Conservation (phyloP, 2,329 filamentous ascomycete genomes). For the Rhynchosporium graminicola region DNA sequence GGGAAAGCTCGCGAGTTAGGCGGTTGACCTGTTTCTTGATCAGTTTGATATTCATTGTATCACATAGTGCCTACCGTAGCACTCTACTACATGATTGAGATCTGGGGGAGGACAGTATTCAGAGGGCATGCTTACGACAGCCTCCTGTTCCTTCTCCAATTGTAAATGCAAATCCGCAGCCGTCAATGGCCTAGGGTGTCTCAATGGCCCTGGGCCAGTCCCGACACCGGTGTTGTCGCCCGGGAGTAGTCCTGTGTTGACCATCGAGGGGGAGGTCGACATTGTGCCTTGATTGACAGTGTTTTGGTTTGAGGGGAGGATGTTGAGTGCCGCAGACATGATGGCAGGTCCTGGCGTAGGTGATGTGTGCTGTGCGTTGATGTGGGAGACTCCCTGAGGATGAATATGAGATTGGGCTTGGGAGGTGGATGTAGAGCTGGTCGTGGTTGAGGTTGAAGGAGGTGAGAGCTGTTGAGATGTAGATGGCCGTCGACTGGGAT, state of each 20-base stretch:
- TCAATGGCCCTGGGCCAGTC: constrained; percentile 68
- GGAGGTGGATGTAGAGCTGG: constrained; percentile 23
- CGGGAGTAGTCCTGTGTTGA: constrained; percentile 18
- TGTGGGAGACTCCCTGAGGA: no score
- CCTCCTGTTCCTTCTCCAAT: constrained; percentile 93
- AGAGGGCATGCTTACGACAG: constrained; percentile 63
- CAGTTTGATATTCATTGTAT: background rate
- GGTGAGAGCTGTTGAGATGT: constrained; percentile 32
- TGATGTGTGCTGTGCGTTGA: constrained; percentile 8
- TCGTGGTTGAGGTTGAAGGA: background rate
- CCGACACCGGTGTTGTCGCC: constrained; percentile 50
- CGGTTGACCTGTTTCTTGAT: constrained; percentile 72
- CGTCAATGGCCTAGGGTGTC: constrained; percentile 85
- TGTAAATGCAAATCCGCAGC: constrained; percentile 85
- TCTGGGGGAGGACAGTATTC: background rate
- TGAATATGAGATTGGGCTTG: constrained; percentile 15
- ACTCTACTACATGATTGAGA: background rate
- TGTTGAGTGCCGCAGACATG: constrained; percentile 33
- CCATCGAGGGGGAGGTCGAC: constrained; percentile 32
- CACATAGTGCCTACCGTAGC: no score
- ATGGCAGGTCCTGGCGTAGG: constrained; percentile 20
- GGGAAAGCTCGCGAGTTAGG: constrained; percentile 81
- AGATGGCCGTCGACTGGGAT: constrained; percentile 35
- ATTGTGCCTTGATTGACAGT: constrained; percentile 31
- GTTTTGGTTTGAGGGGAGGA: constrained; percentile 40